A percentile compares a stretch with the other conserved stretches of the same genome.
Conservation (phyloP, 345 rosid genomes). For the Populus nigra region DNA sequence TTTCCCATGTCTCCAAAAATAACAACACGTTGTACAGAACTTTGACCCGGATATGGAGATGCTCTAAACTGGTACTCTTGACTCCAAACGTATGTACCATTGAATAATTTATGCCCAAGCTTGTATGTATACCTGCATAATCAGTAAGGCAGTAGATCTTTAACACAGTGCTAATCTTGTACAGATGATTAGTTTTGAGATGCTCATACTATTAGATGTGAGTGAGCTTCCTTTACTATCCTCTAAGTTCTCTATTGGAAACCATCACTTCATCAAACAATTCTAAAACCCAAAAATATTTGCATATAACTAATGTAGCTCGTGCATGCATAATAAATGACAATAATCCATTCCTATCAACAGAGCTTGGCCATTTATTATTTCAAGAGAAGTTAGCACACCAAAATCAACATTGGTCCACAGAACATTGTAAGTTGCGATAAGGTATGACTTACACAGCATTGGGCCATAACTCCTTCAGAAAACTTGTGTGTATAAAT, state of each 20-base stretch:
- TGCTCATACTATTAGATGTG: not conserved
- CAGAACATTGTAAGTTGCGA: not conserved
- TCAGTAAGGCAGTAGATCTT: not conserved
- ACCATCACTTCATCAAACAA: not conserved
- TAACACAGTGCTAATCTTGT: not conserved
- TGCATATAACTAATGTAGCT: too few species aligned
- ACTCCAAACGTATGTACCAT: constrained; percentile 59
- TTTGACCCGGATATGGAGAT: constrained; percentile 73
- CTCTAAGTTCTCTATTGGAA: not conserved
- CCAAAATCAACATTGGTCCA: not conserved
- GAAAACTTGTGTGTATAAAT: constrained; percentile 62
- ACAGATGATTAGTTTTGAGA: not conserved
- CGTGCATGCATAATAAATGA: too few species aligned
- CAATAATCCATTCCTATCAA: too few species aligned
- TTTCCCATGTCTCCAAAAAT: constrained; percentile 90
- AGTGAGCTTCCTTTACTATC: not conserved
- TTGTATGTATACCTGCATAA: constrained; percentile 55
- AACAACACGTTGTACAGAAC: constrained; percentile 57
- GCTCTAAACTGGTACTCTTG: constrained; percentile 53
- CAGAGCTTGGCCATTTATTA: too few species aligned
- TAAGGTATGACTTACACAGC: constrained; percentile 34
- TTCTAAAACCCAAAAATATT: not conserved
- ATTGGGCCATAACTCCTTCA: constrained; percentile 69
- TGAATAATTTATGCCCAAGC: constrained; percentile 52
- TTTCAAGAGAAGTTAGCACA: not conserved